Evolutionary conservation across 345 rosid genomes (phyloP).

Genomic region (Fremontodendron californicum): DNA sequence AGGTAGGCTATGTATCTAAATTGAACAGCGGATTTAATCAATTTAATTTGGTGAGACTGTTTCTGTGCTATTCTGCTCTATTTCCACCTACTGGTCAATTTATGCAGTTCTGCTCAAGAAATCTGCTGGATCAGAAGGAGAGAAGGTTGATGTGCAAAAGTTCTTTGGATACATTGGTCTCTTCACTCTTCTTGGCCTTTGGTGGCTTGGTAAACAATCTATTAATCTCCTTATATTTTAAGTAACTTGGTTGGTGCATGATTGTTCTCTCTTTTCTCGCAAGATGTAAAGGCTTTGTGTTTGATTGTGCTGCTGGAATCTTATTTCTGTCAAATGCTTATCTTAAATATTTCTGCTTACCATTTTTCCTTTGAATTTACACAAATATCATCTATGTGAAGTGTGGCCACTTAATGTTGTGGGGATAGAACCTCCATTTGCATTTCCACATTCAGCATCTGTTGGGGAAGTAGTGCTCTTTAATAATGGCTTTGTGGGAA

Average conservation of each 20-base stretch:
- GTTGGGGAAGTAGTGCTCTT: conserved; percentile 37
- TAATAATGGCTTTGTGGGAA: conserved; percentile 52
- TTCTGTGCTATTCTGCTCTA: conserved; percentile 1
- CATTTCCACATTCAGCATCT: conserved; percentile 47
- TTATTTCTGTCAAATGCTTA: not conserved
- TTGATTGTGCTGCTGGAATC: not conserved
- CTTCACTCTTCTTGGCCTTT: conserved; percentile 51
- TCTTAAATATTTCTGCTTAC: not conserved
- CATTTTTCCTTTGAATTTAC: not conserved
- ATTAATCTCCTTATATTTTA: not conserved
- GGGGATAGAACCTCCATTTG: conserved; percentile 55
- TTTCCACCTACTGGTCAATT: not conserved
- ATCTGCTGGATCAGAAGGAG: conserved; percentile 52
- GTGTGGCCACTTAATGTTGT: conserved; percentile 53
- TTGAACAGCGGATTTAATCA: not conserved
- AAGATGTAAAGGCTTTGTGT: not conserved
- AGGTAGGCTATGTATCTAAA: conserved; percentile 28
- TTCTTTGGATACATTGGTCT: conserved; percentile 60
- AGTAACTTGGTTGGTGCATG: not conserved
- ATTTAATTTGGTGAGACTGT: not conserved
- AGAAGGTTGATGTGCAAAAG: conserved; percentile 52
- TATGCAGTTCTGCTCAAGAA: conserved; percentile 54
- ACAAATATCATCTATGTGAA: conserved; percentile 23
- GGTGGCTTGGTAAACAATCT: conserved; percentile 61
- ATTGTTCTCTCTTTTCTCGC: not conserved